Evolutionary conservation across 2,329 filamentous ascomycete genomes (phyloP).

Genomic region (Ceratocystis lukuohia): DNA sequence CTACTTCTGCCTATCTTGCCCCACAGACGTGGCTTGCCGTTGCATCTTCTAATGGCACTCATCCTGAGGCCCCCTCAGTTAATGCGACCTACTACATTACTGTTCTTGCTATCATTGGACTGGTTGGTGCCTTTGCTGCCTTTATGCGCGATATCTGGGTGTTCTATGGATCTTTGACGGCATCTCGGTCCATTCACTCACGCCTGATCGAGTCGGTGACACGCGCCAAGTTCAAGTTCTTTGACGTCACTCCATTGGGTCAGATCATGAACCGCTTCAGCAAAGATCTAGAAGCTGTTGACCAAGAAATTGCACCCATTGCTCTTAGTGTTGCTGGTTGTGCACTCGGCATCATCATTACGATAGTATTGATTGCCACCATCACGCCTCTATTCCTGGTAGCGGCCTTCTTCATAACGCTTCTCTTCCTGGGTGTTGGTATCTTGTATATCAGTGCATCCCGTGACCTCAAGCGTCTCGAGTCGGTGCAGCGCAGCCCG

Average conservation of each 20-base stretch:
- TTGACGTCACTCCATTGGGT: constrained; percentile 87
- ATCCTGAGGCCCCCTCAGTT: constrained; percentile 36
- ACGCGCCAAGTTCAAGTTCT: constrained; percentile 91
- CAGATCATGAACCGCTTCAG: constrained; percentile 98
- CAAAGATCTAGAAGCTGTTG: constrained; percentile 87
- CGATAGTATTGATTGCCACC: constrained; percentile 69
- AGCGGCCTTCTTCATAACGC: constrained; percentile 70
- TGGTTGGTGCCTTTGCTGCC: constrained; percentile 66
- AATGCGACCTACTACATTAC: constrained; percentile 72
- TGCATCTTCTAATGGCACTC: constrained; percentile 4
- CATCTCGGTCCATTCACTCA: constrained; percentile 73
- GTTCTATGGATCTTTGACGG: constrained; percentile 81
- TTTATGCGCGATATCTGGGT: constrained; percentile 74
- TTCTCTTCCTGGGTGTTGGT: constrained; percentile 70
- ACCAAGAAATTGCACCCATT: constrained; percentile 88
- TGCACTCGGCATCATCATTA: constrained; percentile 58
- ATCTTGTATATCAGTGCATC: constrained; percentile 83
- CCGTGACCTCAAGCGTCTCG: constrained; percentile 86
- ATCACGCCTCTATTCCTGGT: constrained; percentile 88
- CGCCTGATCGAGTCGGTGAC: constrained; percentile 65
- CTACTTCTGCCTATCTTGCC: constrained; percentile 6
- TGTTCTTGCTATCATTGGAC: constrained; percentile 68
- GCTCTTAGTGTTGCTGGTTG: constrained; percentile 65
- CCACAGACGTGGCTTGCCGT: constrained; percentile 13
- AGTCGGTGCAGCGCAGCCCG: constrained; percentile 86